Percentiles rank a stretch among this genome's conserved stretches.
These are phyloP conservation scores for Podila minutissima DNA, from an alignment of 192 early-diverging fungal species.

Conservation along the genomic window DNA sequence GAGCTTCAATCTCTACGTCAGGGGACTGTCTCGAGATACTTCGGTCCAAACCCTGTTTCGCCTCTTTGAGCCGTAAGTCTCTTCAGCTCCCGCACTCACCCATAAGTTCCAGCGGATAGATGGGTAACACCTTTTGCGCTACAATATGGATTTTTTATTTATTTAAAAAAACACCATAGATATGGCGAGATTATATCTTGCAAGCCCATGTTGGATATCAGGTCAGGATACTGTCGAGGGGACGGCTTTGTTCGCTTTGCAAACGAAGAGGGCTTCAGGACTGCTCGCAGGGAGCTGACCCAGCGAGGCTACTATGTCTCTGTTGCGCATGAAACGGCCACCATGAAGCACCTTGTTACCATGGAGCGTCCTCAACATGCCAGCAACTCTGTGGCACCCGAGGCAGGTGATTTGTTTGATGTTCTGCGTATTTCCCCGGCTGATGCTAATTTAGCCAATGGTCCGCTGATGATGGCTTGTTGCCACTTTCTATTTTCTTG, in stretches of 20 bases:
- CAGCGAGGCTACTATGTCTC: conserved; percentile 43
- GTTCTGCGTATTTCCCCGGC: neutral
- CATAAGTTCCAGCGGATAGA: too few relatives aligned
- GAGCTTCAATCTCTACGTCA: conserved; percentile 38
- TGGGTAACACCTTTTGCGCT: too few relatives aligned
- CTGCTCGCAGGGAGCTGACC: conserved; percentile 30
- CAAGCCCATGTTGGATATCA: conserved; percentile 20
- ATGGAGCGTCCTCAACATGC: neutral
- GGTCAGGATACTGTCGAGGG: conserved; percentile 26
- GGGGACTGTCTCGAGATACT: conserved; percentile 20
- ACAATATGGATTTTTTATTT: neutral
- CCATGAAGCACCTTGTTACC: conserved; percentile 26
- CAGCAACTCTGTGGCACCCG: conserved; percentile 15
- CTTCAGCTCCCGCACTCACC: too few relatives aligned
- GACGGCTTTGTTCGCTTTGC: conserved; percentile 41
- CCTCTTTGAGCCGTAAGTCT: conserved; percentile 38
- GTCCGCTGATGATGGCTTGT: neutral
- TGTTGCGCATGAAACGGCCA: conserved; percentile 37
- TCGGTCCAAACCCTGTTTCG: conserved; percentile 9
- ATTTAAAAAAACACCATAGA: conserved; percentile 3
- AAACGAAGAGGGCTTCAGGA: conserved; percentile 29
- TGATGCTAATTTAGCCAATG: neutral
- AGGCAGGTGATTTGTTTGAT: conserved; percentile 9
- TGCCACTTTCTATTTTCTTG: neutral
- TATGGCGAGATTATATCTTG: conserved; percentile 40